Evolutionary conservation across 2,329 filamentous ascomycete genomes (phyloP), one percentile per base, ranked within the genome.

Genomic region (Diaporthe sp.): DNA sequence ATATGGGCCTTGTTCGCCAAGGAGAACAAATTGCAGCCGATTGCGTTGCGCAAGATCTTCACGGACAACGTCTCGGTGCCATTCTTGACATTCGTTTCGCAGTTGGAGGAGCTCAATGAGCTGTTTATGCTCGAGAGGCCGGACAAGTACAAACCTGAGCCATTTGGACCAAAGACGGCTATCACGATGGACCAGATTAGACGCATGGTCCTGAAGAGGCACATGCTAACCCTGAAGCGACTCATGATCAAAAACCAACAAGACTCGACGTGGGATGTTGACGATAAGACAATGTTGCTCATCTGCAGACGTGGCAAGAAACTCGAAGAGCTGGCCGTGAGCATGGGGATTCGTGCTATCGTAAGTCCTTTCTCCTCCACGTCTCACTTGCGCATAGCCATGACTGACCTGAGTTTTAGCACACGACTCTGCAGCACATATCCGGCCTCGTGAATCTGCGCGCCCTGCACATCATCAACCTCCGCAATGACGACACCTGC

Each of bases 191-290:
- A 89, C n/a, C 87, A 91, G 72, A 93, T 94, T 72, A 87, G 90
- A 5, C 86, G 87, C 19, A 79, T 88, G 22, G 87, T 90, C 0
- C 84, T 94, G 37, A 88, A 87, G 80, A 92, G 89, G 82, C 92
- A 93, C 79, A 85, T 90, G 73, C 79, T 79, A 15, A 88, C 85
- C 0, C 82, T 94, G 25, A 88, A 86, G 79, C 85, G 89, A 15
- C 81, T 94, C 25, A 89, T 92, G 86, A 88, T 93, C 78, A 90
- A 90, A 79, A 91, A 93, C 78, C 86, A 91, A 68, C 80, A 83
- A 28, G 86, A 87, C 60, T 80, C 83, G 9, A 82, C 84, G 8
- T 94, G 92, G 92, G 90, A 92, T 79, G 78, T 88, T 6, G 87
- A 92, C 74, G 85, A 88, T 60, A 90, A 88, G 80, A 87, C 89